Percentiles rank a stretch among this genome's conserved stretches.
phyloP scores from a whole-genome alignment of 202 grass and related monocot genomes.

The Panicum hallii region DNA sequence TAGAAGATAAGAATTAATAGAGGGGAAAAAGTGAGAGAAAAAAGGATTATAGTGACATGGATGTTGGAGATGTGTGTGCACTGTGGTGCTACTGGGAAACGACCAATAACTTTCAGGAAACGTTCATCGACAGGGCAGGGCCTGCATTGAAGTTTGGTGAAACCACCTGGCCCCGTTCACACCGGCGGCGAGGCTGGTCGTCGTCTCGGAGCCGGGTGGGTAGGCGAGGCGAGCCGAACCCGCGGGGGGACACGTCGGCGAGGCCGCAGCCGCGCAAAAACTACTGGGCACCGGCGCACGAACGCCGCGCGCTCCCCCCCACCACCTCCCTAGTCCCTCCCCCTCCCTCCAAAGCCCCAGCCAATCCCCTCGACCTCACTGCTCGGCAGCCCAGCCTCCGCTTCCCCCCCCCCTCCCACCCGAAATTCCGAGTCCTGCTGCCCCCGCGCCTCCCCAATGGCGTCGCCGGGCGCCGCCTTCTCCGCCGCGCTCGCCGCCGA shows the following conservation, averaged over 20 bases:
- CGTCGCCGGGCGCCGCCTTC: conserved; percentile 45
- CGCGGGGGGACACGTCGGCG: conserved; percentile 68
- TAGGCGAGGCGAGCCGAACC: conserved; percentile 1
- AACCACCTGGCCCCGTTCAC: neutral
- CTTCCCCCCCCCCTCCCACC: neutral
- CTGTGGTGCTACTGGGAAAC: neutral
- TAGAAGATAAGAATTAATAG: too few relatives aligned
- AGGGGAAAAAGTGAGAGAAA: too few relatives aligned
- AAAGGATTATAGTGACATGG: too few relatives aligned
- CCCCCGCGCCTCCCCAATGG: conserved; percentile 30
- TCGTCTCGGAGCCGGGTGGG: conserved; percentile 11
- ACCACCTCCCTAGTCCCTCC: conserved; percentile 34
- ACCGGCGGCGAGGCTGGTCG: neutral
- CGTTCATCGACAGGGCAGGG: neutral
- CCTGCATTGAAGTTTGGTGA: neutral
- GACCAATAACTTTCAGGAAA: neutral
- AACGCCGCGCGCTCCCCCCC: conserved; percentile 51
- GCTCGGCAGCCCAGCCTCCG: neutral
- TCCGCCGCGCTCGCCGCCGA: conserved; percentile 59
- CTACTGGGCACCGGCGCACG: conserved; percentile 56
- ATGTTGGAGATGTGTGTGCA: too few relatives aligned
- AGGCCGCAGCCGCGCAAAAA: conserved; percentile 76
- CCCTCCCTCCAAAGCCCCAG: neutral
- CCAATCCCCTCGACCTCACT: neutral
- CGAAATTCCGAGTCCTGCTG: neutral